Evolutionary conservation across 192 early-diverging fungal genomes (phyloP), one percentile per base, ranked within the genome.

Genomic region (Irineochytrium annulatum): DNA sequence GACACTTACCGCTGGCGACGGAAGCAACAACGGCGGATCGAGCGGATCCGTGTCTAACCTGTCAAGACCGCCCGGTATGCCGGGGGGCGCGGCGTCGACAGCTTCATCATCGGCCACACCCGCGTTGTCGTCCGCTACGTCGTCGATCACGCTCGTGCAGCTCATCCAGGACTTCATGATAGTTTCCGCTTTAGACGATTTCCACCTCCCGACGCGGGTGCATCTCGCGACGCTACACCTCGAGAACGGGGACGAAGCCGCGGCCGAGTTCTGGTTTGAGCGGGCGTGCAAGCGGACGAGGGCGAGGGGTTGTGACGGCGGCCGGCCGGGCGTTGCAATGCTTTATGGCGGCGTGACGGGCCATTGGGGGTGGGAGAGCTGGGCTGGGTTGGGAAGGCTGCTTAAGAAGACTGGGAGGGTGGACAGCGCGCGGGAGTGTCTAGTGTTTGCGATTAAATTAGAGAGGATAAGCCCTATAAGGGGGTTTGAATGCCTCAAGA

Each of bases 301-400:
- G 32, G 59, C 59, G 43, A 61, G 79, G 20, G 43, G 45, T 11
- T 28, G 29, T 29, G 62, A 65, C 20, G 65, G 68, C 41, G 70
- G 77, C 29, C 70, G 61, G 13, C 52, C 63, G 5, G 74, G 74
- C 6, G 24, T 56, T 24, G 41, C 60, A 0, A 59, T 55, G 3
- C 59, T 72, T 45, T 81, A 68, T 71, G 79, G 79, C 8, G 79
- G 79, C 30, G 55, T 68, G 20, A 71, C 76, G 1, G 66, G 62
- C 3, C 29, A 52, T 34, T 78, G 72, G 68, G 72, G 69, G 13
- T 76, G 75, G 66, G 64, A 70, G 20, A 29, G 59, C 24, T 81
- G 79, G 79, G 52, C 62, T 17, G 51, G 63, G 30, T 57, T 81
- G 26, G 72, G 69, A 11, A 14, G 39, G 31, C 33, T 59, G 26